Evolutionary conservation across 192 early-diverging fungal species (phyloP).

Genomic region (Gaertneriomyces semiglobifer): DNA sequence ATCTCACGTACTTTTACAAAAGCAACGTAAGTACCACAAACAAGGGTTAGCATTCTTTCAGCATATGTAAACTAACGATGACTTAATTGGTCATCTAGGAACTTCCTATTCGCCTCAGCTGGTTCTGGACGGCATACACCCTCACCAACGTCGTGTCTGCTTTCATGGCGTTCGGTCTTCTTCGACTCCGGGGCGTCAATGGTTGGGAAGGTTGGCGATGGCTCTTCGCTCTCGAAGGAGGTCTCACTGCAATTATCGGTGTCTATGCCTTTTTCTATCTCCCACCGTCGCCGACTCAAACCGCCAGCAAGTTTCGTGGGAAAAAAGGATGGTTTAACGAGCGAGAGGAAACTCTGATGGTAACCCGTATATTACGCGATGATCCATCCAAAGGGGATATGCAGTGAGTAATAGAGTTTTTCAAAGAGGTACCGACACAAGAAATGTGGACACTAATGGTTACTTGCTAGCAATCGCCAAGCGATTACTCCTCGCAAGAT

Average conservation of each 20-base stretch:
- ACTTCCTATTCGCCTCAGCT: conserved; percentile 45
- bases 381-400: conserved; percentile 48
- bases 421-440: too few species aligned
- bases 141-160: conserved; percentile 43
- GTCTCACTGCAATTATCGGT: conserved; percentile 50
- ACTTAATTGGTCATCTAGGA: conserved; percentile 17
- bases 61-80: not conserved
- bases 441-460: too few species aligned
- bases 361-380: conserved; percentile 59
- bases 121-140: conserved; percentile 47
- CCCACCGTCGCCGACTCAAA: conserved; percentile 44
- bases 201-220: conserved; percentile 65
- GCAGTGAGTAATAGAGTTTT: not conserved
- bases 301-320: conserved; percentile 11
- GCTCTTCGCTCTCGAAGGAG: conserved; percentile 64
- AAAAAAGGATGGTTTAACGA: conserved; percentile 48
- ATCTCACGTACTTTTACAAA: conserved; percentile 54
- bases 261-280: conserved; percentile 54
- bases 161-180: conserved; percentile 53
- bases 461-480: not conserved
- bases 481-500: conserved; percentile 13
- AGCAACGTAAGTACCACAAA: conserved; percentile 6
- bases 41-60: not conserved
- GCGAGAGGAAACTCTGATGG: conserved; percentile 51
- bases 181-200: conserved; percentile 49